These are phyloP conservation scores for Leccinum barrowsii DNA, from an alignment of 768 basidiomycete species.

Conservation along the genomic window DNA sequence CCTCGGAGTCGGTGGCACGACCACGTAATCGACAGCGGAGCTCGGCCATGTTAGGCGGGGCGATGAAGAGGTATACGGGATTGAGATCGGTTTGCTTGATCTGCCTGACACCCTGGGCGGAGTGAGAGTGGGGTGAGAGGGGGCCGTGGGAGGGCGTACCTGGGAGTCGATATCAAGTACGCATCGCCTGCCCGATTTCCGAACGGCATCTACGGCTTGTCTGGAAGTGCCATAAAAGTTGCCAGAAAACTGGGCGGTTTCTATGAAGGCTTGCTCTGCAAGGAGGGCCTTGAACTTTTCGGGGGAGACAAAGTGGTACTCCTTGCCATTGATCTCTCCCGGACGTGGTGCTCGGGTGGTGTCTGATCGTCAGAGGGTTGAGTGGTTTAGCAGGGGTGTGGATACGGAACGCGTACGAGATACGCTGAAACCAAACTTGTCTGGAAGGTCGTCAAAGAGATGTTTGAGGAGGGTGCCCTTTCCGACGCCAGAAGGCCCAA, in stretches of 20 bases:
- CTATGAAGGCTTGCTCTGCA: conserved; percentile 75
- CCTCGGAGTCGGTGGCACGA: conserved; percentile 82
- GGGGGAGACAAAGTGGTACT: conserved; percentile 80
- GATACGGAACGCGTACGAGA: conserved; percentile 58
- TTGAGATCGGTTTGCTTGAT: conserved; percentile 80
- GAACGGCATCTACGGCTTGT: conserved; percentile 67
- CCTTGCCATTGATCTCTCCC: conserved; percentile 76
- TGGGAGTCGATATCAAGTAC: conserved; percentile 96
- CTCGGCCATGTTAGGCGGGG: conserved; percentile 74
- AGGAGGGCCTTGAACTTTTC: conserved; percentile 74
- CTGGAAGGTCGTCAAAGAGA: conserved; percentile 77
- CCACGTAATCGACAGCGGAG: conserved; percentile 69
- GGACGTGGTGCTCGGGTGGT: conserved; percentile 84
- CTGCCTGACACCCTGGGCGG: conserved; percentile 79
- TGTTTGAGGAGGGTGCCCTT: conserved; percentile 86
- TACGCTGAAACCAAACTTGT: conserved; percentile 88
- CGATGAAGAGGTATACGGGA: conserved; percentile 89
- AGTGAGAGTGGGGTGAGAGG: not conserved
- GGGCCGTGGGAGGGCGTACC: conserved; percentile 32
- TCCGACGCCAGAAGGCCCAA: conserved; percentile 90
- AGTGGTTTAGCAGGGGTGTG: not conserved
- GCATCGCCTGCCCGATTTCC: conserved; percentile 70
- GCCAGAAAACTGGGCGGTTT: conserved; percentile 89
- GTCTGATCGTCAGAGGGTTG: conserved; percentile 43
- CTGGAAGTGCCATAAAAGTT: conserved; percentile 94